These are phyloP conservation scores for Macrophomina tecta DNA, from an alignment of 2,329 filamentous ascomycete genomes.

Conservation along the genomic window DNA sequence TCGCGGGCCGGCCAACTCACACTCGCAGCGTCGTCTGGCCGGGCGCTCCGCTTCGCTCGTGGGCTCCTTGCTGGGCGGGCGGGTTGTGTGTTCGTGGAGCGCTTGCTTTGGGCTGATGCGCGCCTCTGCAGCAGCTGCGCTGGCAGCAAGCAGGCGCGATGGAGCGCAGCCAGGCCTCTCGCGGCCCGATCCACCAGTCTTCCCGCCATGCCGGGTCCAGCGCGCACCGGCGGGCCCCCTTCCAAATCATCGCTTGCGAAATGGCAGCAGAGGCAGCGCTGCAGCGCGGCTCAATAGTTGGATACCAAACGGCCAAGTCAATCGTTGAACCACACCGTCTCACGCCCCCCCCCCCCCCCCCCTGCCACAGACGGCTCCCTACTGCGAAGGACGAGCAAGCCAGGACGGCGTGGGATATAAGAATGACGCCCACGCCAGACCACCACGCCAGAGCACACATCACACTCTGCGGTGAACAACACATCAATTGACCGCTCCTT, in stretches of 20 bases:
- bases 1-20: slow-evolving; percentile 26
- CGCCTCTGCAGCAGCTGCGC: slow-evolving; percentile 25
- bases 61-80: slow-evolving; percentile 13
- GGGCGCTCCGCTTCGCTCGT: slow-evolving; percentile 14
- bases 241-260: slow-evolving; percentile 25
- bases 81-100: slow-evolving; percentile 1
- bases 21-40: slow-evolving; percentile 19
- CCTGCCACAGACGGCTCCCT: slow-evolving; percentile 20
- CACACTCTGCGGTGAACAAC: slow-evolving; percentile 22
- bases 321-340: slow-evolving; percentile 29
- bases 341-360: slow-evolving; percentile 15
- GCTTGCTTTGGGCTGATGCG: slow-evolving; percentile 5
- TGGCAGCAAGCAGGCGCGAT: slow-evolving; percentile 15
- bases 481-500: slow-evolving; percentile 26
- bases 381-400: slow-evolving; percentile 1
- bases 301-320: slow-evolving; percentile 28
- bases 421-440: slow-evolving; percentile 18
- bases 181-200: slow-evolving; percentile 25
- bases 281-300: slow-evolving; percentile 28
- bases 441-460: slow-evolving; percentile 31
- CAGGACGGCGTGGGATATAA: slow-evolving; percentile 17
- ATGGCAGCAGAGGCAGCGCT: slow-evolving; percentile 15
- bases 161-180: slow-evolving; percentile 6
- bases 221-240: slow-evolving; percentile 6
- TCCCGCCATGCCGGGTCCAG: slow-evolving; percentile 19